Base-by-base conservation (phyloP, 139 green algal genomes). In the Pleodorina starrii region DNA sequence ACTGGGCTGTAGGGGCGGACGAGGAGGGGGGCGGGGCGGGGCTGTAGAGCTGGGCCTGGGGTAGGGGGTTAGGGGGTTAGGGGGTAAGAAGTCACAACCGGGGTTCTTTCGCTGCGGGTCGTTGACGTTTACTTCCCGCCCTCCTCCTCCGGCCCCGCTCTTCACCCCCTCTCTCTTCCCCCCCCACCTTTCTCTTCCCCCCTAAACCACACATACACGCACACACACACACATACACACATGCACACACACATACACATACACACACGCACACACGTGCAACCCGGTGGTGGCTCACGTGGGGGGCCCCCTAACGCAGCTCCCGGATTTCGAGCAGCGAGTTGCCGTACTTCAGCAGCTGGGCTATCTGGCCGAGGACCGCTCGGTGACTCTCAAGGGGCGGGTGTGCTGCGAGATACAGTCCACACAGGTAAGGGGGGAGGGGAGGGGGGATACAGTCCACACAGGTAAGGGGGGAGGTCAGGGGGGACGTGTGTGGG, bases 391-490 rank as follows among this genome's bases (percentile, higher is more conserved):
- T 36, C 89, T 99, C 36, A 96, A 98, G 91, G 97, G 97, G 2
- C 90, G 97, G 12, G 97, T 97, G 36, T 95, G 95, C 57, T 99
- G 97, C 87, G 98, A 99, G 92, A 96, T 99, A 71, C 97, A 98
- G 90, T 96, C 91, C 51, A 97, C 96, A 9, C 91, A 95, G 91
- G 93, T 94, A 63, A 2, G n/a, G n/a, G n/a, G n/a, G 92, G 25
- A 54, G 57, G 57, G 40, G 42, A 36, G 57, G 35, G 68, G 23
- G 35, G 92, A 96, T 99, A 71, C 97, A 98, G 90, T 96, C 91
- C 51, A 97, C 96, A 9, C 91, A 95, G 91, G 93, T 94, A 63
- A 2, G n/a, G 5, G 63, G 29, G 29, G 29, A 4, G 6, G 60
- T 42, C 12, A 29, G 81, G 36, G 60, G 36, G 54, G 5, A 66